Conservation (phyloP, 129 eudicot genomes). For the Mikania micrantha region DNA sequence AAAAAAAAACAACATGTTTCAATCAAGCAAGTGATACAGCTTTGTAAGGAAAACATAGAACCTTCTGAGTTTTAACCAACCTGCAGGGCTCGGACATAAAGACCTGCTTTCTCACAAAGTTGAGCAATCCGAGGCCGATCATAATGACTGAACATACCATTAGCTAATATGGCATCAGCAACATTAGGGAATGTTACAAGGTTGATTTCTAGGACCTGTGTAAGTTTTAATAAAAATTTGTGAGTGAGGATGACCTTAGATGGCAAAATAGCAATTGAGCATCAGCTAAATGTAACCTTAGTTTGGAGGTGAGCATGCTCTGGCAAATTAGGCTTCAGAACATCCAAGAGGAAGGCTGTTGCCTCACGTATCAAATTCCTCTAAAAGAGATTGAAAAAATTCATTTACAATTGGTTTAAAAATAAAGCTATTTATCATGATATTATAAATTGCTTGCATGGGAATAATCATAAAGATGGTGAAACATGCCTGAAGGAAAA, state of each 20-base stretch:
- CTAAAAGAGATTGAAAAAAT: slow-evolving; percentile 36
- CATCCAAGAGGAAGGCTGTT: slow-evolving; percentile 33
- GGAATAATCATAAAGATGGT: neutral
- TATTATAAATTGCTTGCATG: neutral
- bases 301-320: slow-evolving; percentile 42
- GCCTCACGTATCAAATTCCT: slow-evolving; percentile 95
- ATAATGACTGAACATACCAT: slow-evolving; percentile 98
- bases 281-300: slow-evolving; percentile 24
- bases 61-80: slow-evolving; percentile 25
- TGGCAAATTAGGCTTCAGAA: slow-evolving; percentile 34
- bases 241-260: neutral
- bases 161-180: slow-evolving; percentile 97
- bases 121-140: slow-evolving; percentile 97
- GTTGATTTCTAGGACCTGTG: slow-evolving; percentile 92
- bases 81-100: slow-evolving; percentile 93
- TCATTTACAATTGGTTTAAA: neutral
- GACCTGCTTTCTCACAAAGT: slow-evolving; percentile 99
- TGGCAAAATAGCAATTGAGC: slow-evolving; percentile 1
- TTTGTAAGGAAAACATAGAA: neutral
- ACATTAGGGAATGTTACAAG: slow-evolving; percentile 98
- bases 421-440: neutral
- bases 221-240: neutral
- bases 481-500: slow-evolving; percentile 12
- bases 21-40: slow-evolving; percentile 4
- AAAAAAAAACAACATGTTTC: neutral